Evolutionary conservation across 768 basidiomycete genomes (phyloP), one percentile per base, ranked within the genome.

Genomic region (Chalciporus sphaerocephalus): DNA sequence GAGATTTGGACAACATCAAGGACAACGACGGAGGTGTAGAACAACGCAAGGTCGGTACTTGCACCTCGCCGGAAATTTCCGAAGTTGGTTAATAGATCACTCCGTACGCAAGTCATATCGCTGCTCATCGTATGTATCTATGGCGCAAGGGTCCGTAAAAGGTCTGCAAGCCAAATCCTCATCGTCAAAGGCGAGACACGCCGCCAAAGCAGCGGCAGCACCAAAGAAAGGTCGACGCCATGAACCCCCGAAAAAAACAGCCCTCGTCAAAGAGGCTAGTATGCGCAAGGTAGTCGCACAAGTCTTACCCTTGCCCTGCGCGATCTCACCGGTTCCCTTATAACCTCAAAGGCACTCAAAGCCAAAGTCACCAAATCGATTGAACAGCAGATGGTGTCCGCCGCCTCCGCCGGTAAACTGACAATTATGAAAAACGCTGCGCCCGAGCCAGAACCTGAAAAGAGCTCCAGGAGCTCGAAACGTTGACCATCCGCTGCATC

Each of bases 291-390:
- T 90, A 38, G 47, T 33, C 17, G 10, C 9, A 17, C 20, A 43
- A 20, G 28, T 33, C 34, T 12, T 18, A 20, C 7, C 18, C 21
- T 12, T 48, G 30, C 25, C 44, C 32, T 11, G 34, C 15, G 24
- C 46, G 40, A 35, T 38, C 8, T 35, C 46, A 13, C 41, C 27
- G 10, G 37, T 32, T 6, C 30, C 15, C 30, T 32, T 18, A 40
- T 35, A 36, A 39, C 38, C 17, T 23, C 30, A 15, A 45, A 95
- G 92, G 73, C 80, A 58, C 74, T 96, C 52, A 86, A 86, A 48
- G 86, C 91, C 41, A 93, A 92, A 70, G 93, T 96, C 61, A 92
- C 88, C 64, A 83, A 81, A 64, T 89, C 87, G 17, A 93, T 97
- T 57, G 93, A 97, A 64, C 75, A 78, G 44, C 92, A 94, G 67